Evolutionary conservation across 352 stramenopile genomes (phyloP).

Genomic region (Pythium sp.): DNA sequence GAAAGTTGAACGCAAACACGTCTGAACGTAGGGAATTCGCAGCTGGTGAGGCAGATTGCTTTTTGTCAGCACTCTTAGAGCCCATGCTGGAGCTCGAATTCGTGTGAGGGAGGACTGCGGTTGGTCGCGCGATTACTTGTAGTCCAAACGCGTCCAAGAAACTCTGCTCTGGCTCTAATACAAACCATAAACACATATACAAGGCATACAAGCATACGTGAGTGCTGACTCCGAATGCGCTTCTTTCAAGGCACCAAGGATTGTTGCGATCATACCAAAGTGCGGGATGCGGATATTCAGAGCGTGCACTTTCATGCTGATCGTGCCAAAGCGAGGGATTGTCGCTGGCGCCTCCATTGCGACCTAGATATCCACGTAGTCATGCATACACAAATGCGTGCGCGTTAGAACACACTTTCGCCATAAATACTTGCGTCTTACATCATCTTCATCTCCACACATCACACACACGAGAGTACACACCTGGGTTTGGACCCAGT

Average conservation of each 20-base stretch:
- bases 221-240: neutral
- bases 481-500: conserved; percentile 72
- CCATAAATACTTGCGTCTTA: too few species aligned
- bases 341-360: conserved; percentile 66
- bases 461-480: too few species aligned
- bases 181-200: neutral
- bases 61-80: conserved; percentile 9
- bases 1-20: conserved; percentile 45
- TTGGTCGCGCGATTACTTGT: conserved; percentile 7
- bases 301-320: conserved; percentile 45
- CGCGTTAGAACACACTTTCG: neutral
- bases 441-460: neutral
- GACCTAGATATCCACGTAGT: conserved; percentile 30
- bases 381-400: neutral
- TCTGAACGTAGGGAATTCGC: conserved; percentile 1
- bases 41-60: neutral
- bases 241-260: neutral
- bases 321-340: conserved; percentile 67
- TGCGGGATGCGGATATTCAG: conserved; percentile 56
- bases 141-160: conserved; percentile 59
- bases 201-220: neutral
- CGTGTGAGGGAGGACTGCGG: neutral
- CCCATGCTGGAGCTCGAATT: neutral
- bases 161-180: conserved; percentile 46
- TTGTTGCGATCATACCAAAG: conserved; percentile 47